Evolutionary conservation across 2,329 filamentous ascomycete species (phyloP), one percentile per base, ranked within the genome.

Genomic region (Phyllosticta ampelicida): DNA sequence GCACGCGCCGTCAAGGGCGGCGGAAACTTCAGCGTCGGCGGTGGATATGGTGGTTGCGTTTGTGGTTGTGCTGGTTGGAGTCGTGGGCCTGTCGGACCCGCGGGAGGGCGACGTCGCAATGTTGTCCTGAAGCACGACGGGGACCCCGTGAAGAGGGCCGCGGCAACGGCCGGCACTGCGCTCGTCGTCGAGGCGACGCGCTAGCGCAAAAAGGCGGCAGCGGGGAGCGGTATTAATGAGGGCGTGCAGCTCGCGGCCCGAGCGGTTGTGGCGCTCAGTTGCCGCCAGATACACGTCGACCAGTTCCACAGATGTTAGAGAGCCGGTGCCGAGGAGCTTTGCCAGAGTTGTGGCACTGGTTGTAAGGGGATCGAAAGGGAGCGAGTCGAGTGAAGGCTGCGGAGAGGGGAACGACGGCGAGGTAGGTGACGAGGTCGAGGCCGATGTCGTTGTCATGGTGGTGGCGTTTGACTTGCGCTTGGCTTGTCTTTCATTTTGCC

Each of bases 121-220:
- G 52, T 73, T 71, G 56, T 75, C 74, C 61, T 77, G 75, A 11
- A 74, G 48, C 1, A 75, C 66, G 51, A 75, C 69, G 0, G 74
- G 73, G 53, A 75, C 73, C 5, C 74, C 74, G 62, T 76, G 73
- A n/a, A 75, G 58, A 5, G 68, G 68, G 2, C 73, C 68, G 50
- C 73, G 69, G 18, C 68, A 60, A 53, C 66, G 67, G 16, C 72
- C 71, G 29, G 63, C 64, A 28, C 61, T 63, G n/a, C 73, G 64
- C 60, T 75, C 74, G 23, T 70, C 64, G 54, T 76, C 74, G 18
- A 77, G 65, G n/a, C 65, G 62, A 44, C 64, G 66, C 10, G 74
- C 74, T 58, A 66, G 67, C 44, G 65, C 65, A 13, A 75, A 51
- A 9, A 73, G 62, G 29, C 70, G 63, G 56, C 72, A 66, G 59